Conservation (phyloP, 1,284 basidiomycete genomes). For the Ustilago sp. region DNA sequence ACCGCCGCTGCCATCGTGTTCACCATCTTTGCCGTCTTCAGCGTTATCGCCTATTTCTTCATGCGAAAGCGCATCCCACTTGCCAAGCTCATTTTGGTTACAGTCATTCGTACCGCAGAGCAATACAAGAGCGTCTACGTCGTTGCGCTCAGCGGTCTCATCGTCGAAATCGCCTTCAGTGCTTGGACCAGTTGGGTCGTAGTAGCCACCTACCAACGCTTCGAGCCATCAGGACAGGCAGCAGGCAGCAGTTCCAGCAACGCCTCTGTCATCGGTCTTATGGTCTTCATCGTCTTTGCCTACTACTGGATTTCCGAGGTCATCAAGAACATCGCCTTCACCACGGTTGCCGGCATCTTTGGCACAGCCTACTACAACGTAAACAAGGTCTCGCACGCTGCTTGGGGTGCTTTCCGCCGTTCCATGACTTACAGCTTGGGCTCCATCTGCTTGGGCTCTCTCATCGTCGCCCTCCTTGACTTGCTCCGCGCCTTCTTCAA, state of each 20-base stretch:
- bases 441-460: slow-evolving; percentile 87
- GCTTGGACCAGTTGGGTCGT: slow-evolving; percentile 62
- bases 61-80: slow-evolving; percentile 63
- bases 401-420: slow-evolving; percentile 76
- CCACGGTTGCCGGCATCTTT: slow-evolving; percentile 61
- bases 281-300: slow-evolving; percentile 61
- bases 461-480: slow-evolving; percentile 88
- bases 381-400: slow-evolving; percentile 76
- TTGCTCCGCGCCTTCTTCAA: slow-evolving; percentile 78
- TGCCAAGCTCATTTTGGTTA: slow-evolving; percentile 58
- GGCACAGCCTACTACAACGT: slow-evolving; percentile 61
- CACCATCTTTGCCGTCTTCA: slow-evolving; percentile 64
- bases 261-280: slow-evolving; percentile 58
- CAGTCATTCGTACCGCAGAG: slow-evolving; percentile 59
- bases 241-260: slow-evolving; percentile 45
- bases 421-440: slow-evolving; percentile 87
- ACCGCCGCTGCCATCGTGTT: slow-evolving; percentile 61
- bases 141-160: slow-evolving; percentile 50
- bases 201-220: slow-evolving; percentile 61
- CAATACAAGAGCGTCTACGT: slow-evolving; percentile 61
- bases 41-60: slow-evolving; percentile 62
- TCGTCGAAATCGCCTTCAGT: slow-evolving; percentile 58
- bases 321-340: slow-evolving; percentile 65
- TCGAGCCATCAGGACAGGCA: slow-evolving; percentile 49
- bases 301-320: slow-evolving; percentile 61